Base-by-base conservation (phyloP, 495 filamentous ascomycete genomes). In the Daldinia bambusicola region DNA sequence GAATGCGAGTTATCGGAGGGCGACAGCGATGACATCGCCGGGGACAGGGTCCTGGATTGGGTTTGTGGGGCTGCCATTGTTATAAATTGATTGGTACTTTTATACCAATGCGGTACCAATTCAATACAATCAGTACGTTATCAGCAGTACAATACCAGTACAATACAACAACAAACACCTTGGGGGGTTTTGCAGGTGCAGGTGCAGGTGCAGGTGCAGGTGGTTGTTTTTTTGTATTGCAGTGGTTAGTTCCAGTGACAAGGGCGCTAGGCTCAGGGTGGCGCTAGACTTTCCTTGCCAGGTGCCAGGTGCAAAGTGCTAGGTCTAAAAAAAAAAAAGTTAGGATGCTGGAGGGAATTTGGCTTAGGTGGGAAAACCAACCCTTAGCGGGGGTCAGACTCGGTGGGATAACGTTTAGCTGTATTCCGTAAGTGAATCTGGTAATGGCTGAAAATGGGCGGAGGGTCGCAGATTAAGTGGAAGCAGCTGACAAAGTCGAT, bases 21-120 rank as follows among this genome's bases (percentile, higher is more conserved):
- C 31, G 26, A 48, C 20, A 34, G 64, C 64, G 72, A 74, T 74
- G 72, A 74, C 72, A 74, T 74, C 68, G 72, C 71, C 66, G 58
- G 38, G 43, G 71, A 9, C 61, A 69, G 66, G 71, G 71, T 66
- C 45, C 40, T 48, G 18, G 18, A 18, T 37, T 64, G 71, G 57
- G 57, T 61, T 60, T 70, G 67, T 74, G 71, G 63, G 51, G 70
- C 67, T 69, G 61, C 69, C 66, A 74, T 75, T 60, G 64, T 68
- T 66, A 51, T 67, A 63, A 63, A 63, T 63, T 74, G 66, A 58
- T 72, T 34, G 71, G 60, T 65, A 65, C 60, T 48, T 22, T 22
- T 18, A 37, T 37, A 36, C 18, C 45, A 34, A 53, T 36, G 2
- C 9, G 9, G 48, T 37, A 36, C 43, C 45, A 34, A 37, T 62